phyloP scores from a whole-genome alignment of 129 eudicot genomes.

The Flaveria bidentis region DNA sequence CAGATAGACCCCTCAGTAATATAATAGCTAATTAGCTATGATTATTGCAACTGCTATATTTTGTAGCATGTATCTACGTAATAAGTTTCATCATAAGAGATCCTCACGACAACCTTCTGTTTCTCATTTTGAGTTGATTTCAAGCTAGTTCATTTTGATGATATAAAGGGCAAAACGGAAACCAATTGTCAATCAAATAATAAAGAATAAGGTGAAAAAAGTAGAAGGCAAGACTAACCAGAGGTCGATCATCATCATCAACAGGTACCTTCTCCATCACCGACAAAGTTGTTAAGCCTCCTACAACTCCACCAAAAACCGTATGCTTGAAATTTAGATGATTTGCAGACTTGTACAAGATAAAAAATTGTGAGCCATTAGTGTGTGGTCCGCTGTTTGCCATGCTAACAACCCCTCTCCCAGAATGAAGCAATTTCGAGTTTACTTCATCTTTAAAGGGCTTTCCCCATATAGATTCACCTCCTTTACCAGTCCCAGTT shows the following conservation, averaged over 20 bases:
- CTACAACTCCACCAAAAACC: conserved; percentile 95
- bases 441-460: conserved; percentile 88
- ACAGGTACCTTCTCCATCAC: conserved; percentile 96
- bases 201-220: conserved; percentile 4
- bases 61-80: not conserved
- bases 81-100: not conserved
- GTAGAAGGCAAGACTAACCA: conserved; percentile 49
- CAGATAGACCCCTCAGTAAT: not conserved
- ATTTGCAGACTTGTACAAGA: conserved; percentile 88
- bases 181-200: not conserved
- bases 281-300: conserved; percentile 80
- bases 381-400: conserved; percentile 97
- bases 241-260: conserved; percentile 89
- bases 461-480: conserved; percentile 98
- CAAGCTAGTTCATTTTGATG: not conserved
- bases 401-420: conserved; percentile 99
- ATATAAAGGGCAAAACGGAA: not conserved
- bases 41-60: not conserved
- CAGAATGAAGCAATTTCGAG: conserved; percentile 91
- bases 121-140: not conserved
- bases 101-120: not conserved
- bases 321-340: conserved; percentile 95
- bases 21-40: not conserved
- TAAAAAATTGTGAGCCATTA: conserved; percentile 96
- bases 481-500: conserved; percentile 95